These are phyloP conservation scores for Adansonia gregorii DNA, from an alignment of 441 rosid genomes.

Conservation along the genomic window DNA sequence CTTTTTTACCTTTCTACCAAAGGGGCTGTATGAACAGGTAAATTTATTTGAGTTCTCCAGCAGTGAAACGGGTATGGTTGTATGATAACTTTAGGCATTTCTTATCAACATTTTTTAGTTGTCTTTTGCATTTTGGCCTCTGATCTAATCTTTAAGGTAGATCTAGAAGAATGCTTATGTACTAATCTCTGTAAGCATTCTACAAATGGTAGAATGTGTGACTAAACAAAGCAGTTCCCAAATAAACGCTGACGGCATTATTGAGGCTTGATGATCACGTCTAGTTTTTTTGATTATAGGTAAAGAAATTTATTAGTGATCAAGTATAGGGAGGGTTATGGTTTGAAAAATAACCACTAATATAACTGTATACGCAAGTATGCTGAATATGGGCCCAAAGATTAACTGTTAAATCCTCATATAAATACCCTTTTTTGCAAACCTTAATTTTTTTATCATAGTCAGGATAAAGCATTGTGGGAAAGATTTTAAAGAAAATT, in stretches of 20 bases:
- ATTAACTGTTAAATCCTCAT: not conserved
- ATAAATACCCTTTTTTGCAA: not conserved
- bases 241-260: not conserved
- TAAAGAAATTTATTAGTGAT: not conserved
- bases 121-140: constrained; percentile 8
- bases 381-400: not conserved
- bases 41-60: constrained; percentile 23
- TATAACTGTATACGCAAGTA: not conserved
- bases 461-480: not conserved
- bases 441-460: not conserved
- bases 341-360: not conserved
- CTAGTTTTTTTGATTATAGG: too few species aligned
- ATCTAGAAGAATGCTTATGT: not conserved
- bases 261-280: too few species aligned
- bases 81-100: not conserved
- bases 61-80: not conserved
- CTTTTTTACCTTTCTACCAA: constrained; percentile 88
- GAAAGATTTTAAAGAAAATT: not conserved
- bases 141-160: not conserved
- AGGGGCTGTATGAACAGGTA: constrained; percentile 98
- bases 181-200: not conserved
- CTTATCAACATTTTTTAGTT: not conserved
- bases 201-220: not conserved
- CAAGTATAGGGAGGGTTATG: not conserved
- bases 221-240: not conserved